Conservation (phyloP, 495 filamentous ascomycete genomes). For the Lophium mytilinum region DNA sequence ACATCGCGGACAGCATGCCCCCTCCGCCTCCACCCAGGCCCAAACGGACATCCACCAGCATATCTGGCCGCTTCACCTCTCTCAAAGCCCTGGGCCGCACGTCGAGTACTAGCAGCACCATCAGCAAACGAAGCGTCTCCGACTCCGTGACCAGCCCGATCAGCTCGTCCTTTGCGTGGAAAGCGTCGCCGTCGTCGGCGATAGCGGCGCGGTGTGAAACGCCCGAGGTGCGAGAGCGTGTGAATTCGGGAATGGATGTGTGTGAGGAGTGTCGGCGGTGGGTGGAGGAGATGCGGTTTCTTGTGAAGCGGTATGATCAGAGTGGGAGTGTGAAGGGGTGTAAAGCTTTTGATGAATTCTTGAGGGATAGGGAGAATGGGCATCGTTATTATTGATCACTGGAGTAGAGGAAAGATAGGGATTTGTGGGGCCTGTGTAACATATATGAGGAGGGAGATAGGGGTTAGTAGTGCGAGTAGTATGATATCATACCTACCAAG, state of each 20-base stretch:
- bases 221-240: background rate
- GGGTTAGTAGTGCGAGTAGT: background rate
- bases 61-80: no score
- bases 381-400: background rate
- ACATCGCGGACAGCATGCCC: background rate
- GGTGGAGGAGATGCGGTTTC: constrained; percentile 6
- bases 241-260: background rate
- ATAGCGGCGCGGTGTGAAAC: background rate
- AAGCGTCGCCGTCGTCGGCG: background rate
- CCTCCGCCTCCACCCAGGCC: background rate
- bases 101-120: no score
- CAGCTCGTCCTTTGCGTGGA: background rate
- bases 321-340: constrained; percentile 5
- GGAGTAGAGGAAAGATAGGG: background rate
- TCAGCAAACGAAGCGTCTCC: background rate
- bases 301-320: constrained; percentile 2
- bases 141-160: background rate
- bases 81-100: no score
- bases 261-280: constrained; percentile 1
- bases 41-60: no score
- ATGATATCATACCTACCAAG: no score
- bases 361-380: background rate
- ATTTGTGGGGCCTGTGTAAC: background rate
- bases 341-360: constrained; percentile 9
- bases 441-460: background rate